Evolutionary conservation across 441 rosid genomes (phyloP), one percentile per base, ranked within the genome.

Genomic region (Cnidoscolus chayamansa): DNA sequence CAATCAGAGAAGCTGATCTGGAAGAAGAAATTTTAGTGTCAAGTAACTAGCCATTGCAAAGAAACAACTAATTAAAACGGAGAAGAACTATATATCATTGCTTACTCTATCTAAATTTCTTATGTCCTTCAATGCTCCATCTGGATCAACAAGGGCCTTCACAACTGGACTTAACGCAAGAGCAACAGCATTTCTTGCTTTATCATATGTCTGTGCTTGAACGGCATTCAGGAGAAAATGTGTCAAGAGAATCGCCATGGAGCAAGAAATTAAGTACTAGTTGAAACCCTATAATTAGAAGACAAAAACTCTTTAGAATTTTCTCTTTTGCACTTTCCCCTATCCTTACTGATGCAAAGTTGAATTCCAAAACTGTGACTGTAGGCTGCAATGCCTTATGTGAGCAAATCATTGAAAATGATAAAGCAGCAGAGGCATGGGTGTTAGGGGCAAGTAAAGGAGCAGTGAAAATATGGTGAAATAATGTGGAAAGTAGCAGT

Each of bases 1-100:
- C 99, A 95, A 78, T 93, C 90, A 10, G 97, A 90, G 85, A 93
- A 93, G 87, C 98, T 93, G 81, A 93, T 86, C 97, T 92, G 86
- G 71, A 81, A 74, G 76, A 72, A 54, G 65, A 10, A 66, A 77
- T 74, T 57, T 53, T 19, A 70, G 40, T 68, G 72, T 74, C 50
- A 53, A 67, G 72, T 61, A 32, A 61, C 49, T 12, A 40, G 63
- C 17, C 13, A 19, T 10, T 43, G 35, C 0, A 54, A 31, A 30
- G 56, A 68, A 65, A 32, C 2, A 61, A 64, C 10, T 43, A 32
- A 25, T 57, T 37, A 32, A 67, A 48, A 56, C 45, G 7, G n/a
- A 54, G 67, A 54, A 58, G 51, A 71, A 77, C 11, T 45, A 62
- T 65, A 59, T 5, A 70, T 45, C 50, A 71, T 43, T 57, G 66